Conservation (phyloP, 768 basidiomycete species). For the Hemileccinum impolitum region DNA sequence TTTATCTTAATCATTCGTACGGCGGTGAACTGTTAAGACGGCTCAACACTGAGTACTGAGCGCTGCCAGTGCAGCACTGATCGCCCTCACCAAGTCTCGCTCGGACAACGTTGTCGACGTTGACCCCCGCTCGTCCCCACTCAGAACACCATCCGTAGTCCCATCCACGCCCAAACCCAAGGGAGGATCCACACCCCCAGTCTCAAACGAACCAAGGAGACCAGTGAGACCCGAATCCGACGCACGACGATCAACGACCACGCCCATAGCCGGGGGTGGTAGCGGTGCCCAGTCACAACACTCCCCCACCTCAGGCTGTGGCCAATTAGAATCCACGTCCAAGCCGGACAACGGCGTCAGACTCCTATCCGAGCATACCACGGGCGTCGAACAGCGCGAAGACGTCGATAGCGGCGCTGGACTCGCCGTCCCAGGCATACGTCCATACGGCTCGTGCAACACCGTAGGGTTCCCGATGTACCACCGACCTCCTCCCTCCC, state of each 20-base stretch:
- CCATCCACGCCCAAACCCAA: neutral
- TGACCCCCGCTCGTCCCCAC: neutral
- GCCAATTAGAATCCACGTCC: constrained; percentile 21
- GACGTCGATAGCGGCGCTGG: neutral
- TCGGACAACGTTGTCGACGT: constrained; percentile 14
- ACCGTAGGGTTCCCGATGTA: constrained; percentile 18
- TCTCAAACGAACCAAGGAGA: too few relatives aligned
- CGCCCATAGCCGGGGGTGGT: neutral
- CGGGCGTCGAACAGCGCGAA: constrained; percentile 13
- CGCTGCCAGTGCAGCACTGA: constrained; percentile 20
- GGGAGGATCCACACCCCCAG: too few relatives aligned
- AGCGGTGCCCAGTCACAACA: constrained; percentile 25
- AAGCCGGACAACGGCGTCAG: constrained; percentile 9
- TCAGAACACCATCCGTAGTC: neutral
- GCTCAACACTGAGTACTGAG: constrained; percentile 6
- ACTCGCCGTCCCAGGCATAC: constrained; percentile 13
- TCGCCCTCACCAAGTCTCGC: constrained; percentile 22
- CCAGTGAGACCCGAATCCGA: neutral
- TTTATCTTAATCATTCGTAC: too few relatives aligned
- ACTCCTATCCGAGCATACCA: constrained; percentile 10
- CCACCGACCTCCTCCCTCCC: constrained; percentile 9
- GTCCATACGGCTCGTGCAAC: constrained; percentile 18
- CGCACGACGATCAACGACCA: neutral
- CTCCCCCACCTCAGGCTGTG: constrained; percentile 33
- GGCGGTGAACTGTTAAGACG: neutral